A percentile compares a stretch with the other conserved stretches of the same genome.
phyloP scores from a whole-genome alignment of 805 yeast genomes.

The Citeromyces matritensis region DNA sequence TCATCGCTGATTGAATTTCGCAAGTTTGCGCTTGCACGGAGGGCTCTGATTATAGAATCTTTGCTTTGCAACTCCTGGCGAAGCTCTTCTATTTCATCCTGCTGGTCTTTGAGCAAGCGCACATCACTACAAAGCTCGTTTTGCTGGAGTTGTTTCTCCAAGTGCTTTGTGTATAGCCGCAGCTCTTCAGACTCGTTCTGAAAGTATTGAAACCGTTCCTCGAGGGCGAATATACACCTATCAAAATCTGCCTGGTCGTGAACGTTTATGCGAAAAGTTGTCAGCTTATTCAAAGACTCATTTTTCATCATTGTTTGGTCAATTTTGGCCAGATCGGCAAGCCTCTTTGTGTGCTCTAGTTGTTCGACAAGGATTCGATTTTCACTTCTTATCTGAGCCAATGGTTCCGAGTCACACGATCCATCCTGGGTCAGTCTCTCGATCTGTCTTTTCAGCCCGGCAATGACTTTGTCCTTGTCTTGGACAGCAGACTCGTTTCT shows the following conservation, averaged over 20 bases:
- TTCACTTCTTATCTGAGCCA: conserved; percentile 37
- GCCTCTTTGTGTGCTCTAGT: conserved; percentile 51
- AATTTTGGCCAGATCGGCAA: conserved; percentile 28
- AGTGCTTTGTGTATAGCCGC: conserved; percentile 40
- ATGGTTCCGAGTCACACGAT: conserved; percentile 11
- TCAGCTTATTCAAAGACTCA: conserved; percentile 42
- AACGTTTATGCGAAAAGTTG: conserved; percentile 19
- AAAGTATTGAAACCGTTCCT: conserved; percentile 29
- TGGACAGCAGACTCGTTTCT: conserved; percentile 21
- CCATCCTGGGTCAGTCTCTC: conserved; percentile 11
- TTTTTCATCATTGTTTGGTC: conserved; percentile 33
- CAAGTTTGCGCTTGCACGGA: no score
- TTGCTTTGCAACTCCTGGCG: conserved; percentile 51
- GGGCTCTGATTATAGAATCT: conserved; percentile 64
- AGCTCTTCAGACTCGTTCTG: conserved; percentile 41
- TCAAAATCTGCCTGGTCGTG: conserved; percentile 13
- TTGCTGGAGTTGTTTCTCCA: conserved; percentile 32
- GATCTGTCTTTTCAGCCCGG: conserved; percentile 41
- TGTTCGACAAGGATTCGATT: conserved; percentile 49
- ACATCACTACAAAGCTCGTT: background rate
- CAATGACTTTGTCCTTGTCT: conserved; percentile 40
- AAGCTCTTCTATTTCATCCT: conserved; percentile 54
- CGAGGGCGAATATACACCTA: conserved; percentile 29
- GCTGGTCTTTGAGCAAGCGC: conserved; percentile 35
- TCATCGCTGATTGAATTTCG: no score